Base-by-base conservation (phyloP, 495 filamentous ascomycete species). In the Daldinia childiae region DNA sequence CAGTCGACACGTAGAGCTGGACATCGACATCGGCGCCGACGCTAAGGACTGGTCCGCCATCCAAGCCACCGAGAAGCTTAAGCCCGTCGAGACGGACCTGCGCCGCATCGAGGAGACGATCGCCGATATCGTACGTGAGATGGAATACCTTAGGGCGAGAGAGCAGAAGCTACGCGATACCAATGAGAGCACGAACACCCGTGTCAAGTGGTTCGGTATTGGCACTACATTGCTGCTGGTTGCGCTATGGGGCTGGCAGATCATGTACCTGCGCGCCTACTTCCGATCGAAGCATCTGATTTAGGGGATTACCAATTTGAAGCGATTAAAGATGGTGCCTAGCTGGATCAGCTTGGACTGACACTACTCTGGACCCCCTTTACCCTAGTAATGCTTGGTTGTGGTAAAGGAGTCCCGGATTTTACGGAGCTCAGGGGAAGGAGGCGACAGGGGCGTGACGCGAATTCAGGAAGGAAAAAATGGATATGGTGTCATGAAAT, bases 161-260 rank as follows among this genome's bases (percentile, higher is more conserved):
- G 95, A 99, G 86, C 94, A 97, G 87, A 95, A 92, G 82, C 89
- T 99, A 61, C 87, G 95, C 75, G 95, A 99, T 84, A 99, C 95
- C 73, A 99, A 99, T 81, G 95, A 99, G 89, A 98, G 95, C 85
- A 99, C 95, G 61, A 99, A 99, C 83, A 95, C 93, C 81, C 88
- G 95, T 62, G 95, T 99, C 61, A 99, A 98, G 83, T 98, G 93
- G 93, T 99, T 99, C 80, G 94, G 94, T 1, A 92, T 98, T 79
- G 89, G 90, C 41, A 98, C 95, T 24, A 99, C 98, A 86, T 92
- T 92, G 45, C 93, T 98, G 86, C 85, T 99, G 70, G 87, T 98
- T 64, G 92, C 87, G 26, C 84, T 99, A 69, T 97, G 95, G 74
- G 93, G 86, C 45, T 99, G 95, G 95, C 95, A 99, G 87, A 91